Conservation (phyloP, 2,329 filamentous ascomycete species). For the Leptoxyphium fumago region DNA sequence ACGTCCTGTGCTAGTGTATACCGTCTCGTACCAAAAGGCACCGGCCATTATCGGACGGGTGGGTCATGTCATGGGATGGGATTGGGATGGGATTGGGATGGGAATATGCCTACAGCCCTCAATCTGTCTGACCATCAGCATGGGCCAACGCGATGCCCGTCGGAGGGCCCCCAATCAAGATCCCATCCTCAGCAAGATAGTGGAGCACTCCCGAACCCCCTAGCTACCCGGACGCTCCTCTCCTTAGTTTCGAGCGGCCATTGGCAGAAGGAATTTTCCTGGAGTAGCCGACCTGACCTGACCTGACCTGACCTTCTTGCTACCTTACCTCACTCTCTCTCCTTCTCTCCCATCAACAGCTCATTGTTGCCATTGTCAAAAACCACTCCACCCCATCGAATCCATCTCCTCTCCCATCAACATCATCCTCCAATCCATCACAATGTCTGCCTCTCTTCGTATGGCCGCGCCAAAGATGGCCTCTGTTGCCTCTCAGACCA, state of each 20-base stretch:
- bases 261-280: neutral
- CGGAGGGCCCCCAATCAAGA: neutral
- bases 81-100: too few relatives aligned
- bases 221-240: neutral
- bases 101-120: neutral
- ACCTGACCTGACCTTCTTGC: neutral
- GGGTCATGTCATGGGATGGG: too few relatives aligned
- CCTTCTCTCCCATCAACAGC: neutral
- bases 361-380: neutral
- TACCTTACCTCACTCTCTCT: neutral
- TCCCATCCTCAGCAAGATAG: neutral
- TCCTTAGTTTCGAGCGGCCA: neutral
- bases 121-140: neutral
- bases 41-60: too few relatives aligned
- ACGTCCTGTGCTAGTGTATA: too few relatives aligned
- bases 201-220: neutral
- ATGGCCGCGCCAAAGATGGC: conserved; percentile 66
- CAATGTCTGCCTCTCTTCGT: conserved; percentile 62
- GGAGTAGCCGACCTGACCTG: neutral
- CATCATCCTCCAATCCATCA: conserved; percentile 39
- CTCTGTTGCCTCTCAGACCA: conserved; percentile 49
- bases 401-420: conserved; percentile 13
- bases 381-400: conserved; percentile 7
- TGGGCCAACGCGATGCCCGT: neutral
- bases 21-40: too few relatives aligned